Evolutionary conservation across 306 rosid genomes (phyloP), one percentile per base, ranked within the genome.

Genomic region (Lablab purpureus): DNA sequence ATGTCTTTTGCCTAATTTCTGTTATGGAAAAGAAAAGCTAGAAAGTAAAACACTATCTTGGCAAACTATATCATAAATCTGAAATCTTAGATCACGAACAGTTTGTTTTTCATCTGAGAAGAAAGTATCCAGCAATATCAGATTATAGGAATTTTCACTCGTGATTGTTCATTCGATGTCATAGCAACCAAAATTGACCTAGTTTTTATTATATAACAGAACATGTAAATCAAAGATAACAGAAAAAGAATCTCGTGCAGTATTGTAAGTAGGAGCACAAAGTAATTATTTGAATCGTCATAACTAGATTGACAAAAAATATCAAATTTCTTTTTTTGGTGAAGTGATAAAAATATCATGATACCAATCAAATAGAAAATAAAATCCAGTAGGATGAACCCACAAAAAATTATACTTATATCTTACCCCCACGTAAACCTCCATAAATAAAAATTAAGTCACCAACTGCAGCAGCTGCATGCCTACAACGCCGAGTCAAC

Each of bases 391-490:
- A 66, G 41, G 73, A 43, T 81, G 32, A 74, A 67, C 63, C 51
- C 25, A 68, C 54, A 71, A 50, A 54, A 45, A 56, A 27, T 49
- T 70, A 32, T 52, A 50, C 68, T 52, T 60, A 76, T 71, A 34
- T 78, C 92, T 84, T 88, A 94, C 98, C 99, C 17, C 99, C 99
- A 52, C 98, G 98, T 77, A 96, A 89, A 79, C 99, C 99, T 67
- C 99, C 99, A 49, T 96, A 96, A 82, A 96, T 91, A 80, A 90
- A 96, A 74, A 96, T 96, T 73, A 96, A 81, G 88, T 96, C 99
- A 79, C 99, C 99, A 80, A 96, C 86, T 18, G 99, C 99, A 17
- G 98, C 98, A 68, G 99, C 98, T 17, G 99, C 99, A 82, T 96
- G 99, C 87, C 99, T 93, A 80, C 99, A 96, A 71, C 99, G 98